These are phyloP conservation scores for Irineochytrium annulatum DNA, from an alignment of 192 early-diverging fungal genomes.

Conservation along the genomic window DNA sequence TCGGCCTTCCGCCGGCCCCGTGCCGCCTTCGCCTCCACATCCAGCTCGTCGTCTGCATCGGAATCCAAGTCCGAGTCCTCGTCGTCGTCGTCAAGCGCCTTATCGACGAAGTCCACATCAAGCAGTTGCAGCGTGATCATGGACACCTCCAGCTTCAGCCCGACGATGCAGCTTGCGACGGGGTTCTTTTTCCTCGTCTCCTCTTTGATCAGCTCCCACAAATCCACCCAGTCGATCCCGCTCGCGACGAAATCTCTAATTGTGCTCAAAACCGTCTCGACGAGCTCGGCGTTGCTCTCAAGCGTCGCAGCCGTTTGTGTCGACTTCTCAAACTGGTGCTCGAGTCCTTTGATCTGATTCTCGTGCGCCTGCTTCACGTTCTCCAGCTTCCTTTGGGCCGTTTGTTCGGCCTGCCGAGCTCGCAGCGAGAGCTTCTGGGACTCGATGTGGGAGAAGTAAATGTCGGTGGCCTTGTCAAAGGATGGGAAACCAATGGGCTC, in stretches of 20 bases:
- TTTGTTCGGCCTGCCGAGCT: conserved; percentile 65
- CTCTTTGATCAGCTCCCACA: conserved; percentile 80
- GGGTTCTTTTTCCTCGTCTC: conserved; percentile 70
- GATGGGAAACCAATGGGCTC: conserved; percentile 24
- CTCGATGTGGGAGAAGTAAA: conserved; percentile 90
- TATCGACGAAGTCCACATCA: conserved; percentile 26
- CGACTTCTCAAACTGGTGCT: conserved; percentile 64
- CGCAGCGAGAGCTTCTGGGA: conserved; percentile 72
- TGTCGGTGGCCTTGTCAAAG: conserved; percentile 84
- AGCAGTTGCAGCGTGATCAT: conserved; percentile 67
- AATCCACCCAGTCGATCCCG: conserved; percentile 96
- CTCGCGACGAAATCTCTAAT: conserved; percentile 83
- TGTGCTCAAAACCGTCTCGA: conserved; percentile 83
- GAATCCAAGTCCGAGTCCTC: conserved; percentile 31
- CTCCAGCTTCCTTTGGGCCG: conserved; percentile 80
- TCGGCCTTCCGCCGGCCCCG: conserved; percentile 41
- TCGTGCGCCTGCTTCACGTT: conserved; percentile 73
- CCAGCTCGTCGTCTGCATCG: conserved; percentile 42
- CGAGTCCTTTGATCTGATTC: conserved; percentile 71
- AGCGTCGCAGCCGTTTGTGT: conserved; percentile 77
- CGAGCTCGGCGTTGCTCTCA: conserved; percentile 74
- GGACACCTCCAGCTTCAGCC: conserved; percentile 74
- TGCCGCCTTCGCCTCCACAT: conserved; percentile 26
- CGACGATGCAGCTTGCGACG: conserved; percentile 71
- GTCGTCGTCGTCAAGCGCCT: conserved; percentile 54